A percentile compares a stretch with the other conserved stretches of the same genome.
Evolutionary conservation across 2,329 filamentous ascomycete species (phyloP).

Genomic region (Hysterium pulicare): DNA sequence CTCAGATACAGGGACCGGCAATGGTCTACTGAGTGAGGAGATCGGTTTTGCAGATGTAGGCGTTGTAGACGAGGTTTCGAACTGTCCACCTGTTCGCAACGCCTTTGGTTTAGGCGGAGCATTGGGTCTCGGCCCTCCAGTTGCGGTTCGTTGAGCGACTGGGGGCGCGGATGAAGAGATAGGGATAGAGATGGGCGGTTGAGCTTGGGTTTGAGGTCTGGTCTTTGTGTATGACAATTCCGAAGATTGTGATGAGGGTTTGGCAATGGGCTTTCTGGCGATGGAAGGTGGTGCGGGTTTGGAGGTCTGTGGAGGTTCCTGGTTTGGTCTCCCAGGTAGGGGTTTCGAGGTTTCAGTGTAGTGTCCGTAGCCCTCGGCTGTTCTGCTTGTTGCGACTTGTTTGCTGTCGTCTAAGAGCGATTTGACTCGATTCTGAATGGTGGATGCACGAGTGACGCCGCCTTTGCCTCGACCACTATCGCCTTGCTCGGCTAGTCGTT

Average conservation of each 20-base stretch:
- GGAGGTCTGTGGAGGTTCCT: conserved; percentile 13
- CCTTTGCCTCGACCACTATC: conserved; percentile 43
- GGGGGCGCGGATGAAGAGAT: conserved; percentile 33
- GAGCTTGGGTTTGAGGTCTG: conserved; percentile 11
- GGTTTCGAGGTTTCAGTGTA: conserved; percentile 59
- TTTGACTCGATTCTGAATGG: conserved; percentile 89
- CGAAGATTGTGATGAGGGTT: conserved; percentile 9
- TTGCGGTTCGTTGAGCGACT: conserved; percentile 24
- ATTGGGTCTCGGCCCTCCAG: conserved; percentile 43
- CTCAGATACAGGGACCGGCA: conserved; percentile 9
- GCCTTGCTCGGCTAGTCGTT: conserved; percentile 65
- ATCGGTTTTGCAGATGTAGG: conserved; percentile 11
- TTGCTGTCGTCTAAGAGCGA: conserved; percentile 74
- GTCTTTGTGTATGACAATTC: conserved; percentile 28
- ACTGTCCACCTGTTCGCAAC: conserved; percentile 47
- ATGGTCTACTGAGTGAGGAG: conserved; percentile 12
- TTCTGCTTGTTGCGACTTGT: conserved; percentile 58
- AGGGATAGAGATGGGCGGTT: conserved; percentile 12
- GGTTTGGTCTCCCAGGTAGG: conserved; percentile 17
- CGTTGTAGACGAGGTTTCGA: conserved; percentile 21
- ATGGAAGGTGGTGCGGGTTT: conserved; percentile 25
- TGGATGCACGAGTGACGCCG: conserved; percentile 62
- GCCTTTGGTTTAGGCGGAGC: conserved; percentile 61
- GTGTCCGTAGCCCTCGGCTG: conserved; percentile 84
- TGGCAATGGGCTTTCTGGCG: conserved; percentile 49